A percentile compares a stretch with the other conserved stretches of the same genome.
These are phyloP conservation scores for Lecanicillium sp. DNA, from an alignment of 2,329 filamentous ascomycete species.

Conservation along the genomic window DNA sequence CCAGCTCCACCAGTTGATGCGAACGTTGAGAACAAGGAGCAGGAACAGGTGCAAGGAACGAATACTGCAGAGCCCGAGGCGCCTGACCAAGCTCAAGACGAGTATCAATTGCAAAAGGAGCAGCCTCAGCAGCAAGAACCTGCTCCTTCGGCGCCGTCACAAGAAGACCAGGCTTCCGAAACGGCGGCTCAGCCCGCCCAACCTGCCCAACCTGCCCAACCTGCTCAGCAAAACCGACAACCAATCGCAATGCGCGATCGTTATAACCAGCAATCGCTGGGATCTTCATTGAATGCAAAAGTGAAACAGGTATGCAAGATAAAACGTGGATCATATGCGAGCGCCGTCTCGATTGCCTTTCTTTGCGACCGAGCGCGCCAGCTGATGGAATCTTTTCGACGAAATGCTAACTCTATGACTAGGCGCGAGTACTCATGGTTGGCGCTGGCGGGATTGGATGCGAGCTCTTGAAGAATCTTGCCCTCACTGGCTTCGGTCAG, in stretches of 20 bases:
- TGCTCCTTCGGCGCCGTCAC: neutral
- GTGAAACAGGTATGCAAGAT: constrained; percentile 56
- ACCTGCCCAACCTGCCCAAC: constrained; percentile 9
- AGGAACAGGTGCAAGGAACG: too few species aligned
- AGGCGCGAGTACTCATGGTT: constrained; percentile 87
- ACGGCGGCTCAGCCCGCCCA: constrained; percentile 1
- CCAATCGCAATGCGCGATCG: constrained; percentile 36
- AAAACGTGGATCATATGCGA: neutral
- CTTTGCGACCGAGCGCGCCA: too few species aligned
- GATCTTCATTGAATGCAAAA: constrained; percentile 50
- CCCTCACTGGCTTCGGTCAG: constrained; percentile 84
- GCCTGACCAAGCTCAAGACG: constrained; percentile 2
- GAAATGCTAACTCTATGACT: constrained; percentile 8
- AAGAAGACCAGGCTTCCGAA: neutral
- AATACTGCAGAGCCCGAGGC: neutral
- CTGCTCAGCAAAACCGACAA: constrained; percentile 16
- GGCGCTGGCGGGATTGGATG: constrained; percentile 96
- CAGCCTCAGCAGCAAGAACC: constrained; percentile 13
- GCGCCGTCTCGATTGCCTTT: too few species aligned
- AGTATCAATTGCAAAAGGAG: constrained; percentile 7
- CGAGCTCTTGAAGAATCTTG: constrained; percentile 93
- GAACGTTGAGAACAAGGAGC: too few species aligned
- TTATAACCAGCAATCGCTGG: constrained; percentile 59
- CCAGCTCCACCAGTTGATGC: too few species aligned
- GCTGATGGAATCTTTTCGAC: too few species aligned